phyloP scores from a whole-genome alignment of 2,329 filamentous ascomycete species.

The Colletotrichum trifolii region DNA sequence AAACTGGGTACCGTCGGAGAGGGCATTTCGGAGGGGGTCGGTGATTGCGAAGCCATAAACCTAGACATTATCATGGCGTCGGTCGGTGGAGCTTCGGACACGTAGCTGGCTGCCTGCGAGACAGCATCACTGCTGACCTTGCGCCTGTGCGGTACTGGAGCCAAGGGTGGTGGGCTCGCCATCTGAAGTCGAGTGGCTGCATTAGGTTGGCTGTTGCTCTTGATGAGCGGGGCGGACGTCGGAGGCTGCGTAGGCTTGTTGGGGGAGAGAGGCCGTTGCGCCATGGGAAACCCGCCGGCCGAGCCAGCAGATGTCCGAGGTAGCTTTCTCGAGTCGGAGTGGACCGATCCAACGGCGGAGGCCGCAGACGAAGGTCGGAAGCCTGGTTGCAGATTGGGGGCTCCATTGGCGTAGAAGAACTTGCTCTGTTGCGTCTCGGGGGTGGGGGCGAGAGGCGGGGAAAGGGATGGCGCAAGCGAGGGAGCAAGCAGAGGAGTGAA shows the following conservation, averaged over 20 bases:
- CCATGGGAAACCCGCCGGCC: constrained; percentile 39
- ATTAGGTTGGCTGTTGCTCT: constrained; percentile 39
- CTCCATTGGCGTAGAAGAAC: constrained; percentile 81
- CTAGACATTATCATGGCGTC: constrained; percentile 51
- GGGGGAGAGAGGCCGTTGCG: constrained; percentile 63
- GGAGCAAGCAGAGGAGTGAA: constrained; percentile 37
- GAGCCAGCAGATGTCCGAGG: constrained; percentile 34
- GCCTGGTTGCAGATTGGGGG: constrained; percentile 59
- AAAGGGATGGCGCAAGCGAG: constrained; percentile 44
- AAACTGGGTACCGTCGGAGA: constrained; percentile 49
- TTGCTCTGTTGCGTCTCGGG: constrained; percentile 63
- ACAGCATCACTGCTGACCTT: constrained; percentile 57
- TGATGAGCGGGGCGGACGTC: constrained; percentile 17
- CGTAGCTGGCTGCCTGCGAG: constrained; percentile 46
- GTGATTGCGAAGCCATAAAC: constrained; percentile 46
- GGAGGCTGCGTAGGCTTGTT: constrained; percentile 50
- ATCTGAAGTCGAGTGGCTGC: constrained; percentile 44
- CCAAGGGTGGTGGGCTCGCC: constrained; percentile 51
- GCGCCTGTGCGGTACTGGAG: constrained; percentile 49
- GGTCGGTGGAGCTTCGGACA: constrained; percentile 40
- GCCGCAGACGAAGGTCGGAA: constrained; percentile 48
- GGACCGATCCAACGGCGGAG: constrained; percentile 56
- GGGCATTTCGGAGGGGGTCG: constrained; percentile 48
- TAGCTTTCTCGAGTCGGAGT: constrained; percentile 58
- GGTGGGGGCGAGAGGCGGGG: constrained; percentile 48